Conservation (phyloP, 768 basidiomycete genomes). For the Lentinula guzmanii region DNA sequence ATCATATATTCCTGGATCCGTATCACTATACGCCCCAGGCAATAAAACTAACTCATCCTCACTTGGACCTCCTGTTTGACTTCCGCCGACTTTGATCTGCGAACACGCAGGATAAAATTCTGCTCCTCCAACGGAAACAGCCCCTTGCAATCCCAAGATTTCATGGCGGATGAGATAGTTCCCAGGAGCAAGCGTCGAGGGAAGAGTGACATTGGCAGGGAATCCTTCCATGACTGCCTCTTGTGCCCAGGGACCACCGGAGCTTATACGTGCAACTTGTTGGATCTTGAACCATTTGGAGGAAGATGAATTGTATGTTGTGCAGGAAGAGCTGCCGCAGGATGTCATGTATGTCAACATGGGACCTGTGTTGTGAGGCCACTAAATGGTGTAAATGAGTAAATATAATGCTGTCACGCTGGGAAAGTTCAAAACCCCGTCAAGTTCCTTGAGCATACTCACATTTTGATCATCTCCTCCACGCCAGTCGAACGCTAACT, state of each 20-base stretch:
- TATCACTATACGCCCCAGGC: constrained; percentile 69
- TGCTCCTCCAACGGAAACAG: constrained; percentile 48
- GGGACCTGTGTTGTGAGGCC: constrained; percentile 44
- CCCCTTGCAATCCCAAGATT: constrained; percentile 70
- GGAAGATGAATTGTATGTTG: constrained; percentile 30
- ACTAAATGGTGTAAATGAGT: constrained; percentile 10
- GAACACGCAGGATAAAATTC: constrained; percentile 80
- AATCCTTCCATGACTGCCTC: constrained; percentile 39
- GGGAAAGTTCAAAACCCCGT: constrained; percentile 3
- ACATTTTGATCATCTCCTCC: constrained; percentile 27
- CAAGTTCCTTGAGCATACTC: constrained; percentile 12
- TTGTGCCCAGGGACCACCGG: constrained; percentile 42
- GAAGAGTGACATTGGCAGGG: constrained; percentile 36
- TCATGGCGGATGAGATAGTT: constrained; percentile 77
- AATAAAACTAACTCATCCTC: constrained; percentile 50
- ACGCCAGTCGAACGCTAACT: constrained; percentile 35
- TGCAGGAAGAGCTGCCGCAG: constrained; percentile 33
- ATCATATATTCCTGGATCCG: constrained; percentile 64
- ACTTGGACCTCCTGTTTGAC: constrained; percentile 40
- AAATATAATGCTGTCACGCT: constrained; percentile 1
- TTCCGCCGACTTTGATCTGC: constrained; percentile 51
- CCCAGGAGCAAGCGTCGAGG: constrained; percentile 51
- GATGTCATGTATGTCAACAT: constrained; percentile 47
- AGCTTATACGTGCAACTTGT: constrained; percentile 24
- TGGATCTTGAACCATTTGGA: constrained; percentile 48